A percentile compares a stretch with the other conserved stretches of the same genome.
Conservation (phyloP, 768 basidiomycete species). For the Neoboletus subvelutipes region DNA sequence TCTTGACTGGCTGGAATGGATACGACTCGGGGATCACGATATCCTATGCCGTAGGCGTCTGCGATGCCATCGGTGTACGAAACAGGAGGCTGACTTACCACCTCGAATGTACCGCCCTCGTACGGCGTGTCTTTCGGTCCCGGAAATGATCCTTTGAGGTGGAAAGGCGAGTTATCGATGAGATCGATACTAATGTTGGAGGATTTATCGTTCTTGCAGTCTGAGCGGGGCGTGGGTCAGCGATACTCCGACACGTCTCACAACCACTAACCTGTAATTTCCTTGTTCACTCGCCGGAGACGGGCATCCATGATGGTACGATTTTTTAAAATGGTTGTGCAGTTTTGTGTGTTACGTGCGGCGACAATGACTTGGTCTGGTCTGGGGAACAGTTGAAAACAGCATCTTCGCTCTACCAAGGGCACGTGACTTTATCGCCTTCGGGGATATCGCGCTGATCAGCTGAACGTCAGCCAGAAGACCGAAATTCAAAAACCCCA, state of each 20-base stretch:
- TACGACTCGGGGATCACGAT: constrained; percentile 91
- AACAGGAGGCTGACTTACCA: constrained; percentile 53
- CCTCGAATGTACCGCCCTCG: constrained; percentile 86
- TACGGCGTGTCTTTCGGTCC: constrained; percentile 95
- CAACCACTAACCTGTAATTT: constrained; percentile 68
- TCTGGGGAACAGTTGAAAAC: background rate
- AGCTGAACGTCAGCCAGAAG: background rate
- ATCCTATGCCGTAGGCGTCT: constrained; percentile 50
- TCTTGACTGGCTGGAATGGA: constrained; percentile 93
- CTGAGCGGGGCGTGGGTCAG: constrained; percentile 39
- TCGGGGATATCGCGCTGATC: background rate
- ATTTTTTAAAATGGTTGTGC: background rate
- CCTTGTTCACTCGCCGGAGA: constrained; percentile 88
- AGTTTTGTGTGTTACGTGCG: background rate
- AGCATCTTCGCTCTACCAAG: background rate
- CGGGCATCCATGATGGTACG: constrained; percentile 73
- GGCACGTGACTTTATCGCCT: constrained; percentile 28
- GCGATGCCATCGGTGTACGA: background rate
- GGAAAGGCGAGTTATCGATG: constrained; percentile 87
- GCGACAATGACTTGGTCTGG: background rate
- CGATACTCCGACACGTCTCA: background rate
- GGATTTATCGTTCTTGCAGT: constrained; percentile 94
- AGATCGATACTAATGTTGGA: constrained; percentile 85
- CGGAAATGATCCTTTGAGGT: constrained; percentile 86
- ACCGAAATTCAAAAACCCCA: background rate